Evolutionary conservation across 2,329 filamentous ascomycete genomes (phyloP).

Genomic region (Amauroascus verrucosus): DNA sequence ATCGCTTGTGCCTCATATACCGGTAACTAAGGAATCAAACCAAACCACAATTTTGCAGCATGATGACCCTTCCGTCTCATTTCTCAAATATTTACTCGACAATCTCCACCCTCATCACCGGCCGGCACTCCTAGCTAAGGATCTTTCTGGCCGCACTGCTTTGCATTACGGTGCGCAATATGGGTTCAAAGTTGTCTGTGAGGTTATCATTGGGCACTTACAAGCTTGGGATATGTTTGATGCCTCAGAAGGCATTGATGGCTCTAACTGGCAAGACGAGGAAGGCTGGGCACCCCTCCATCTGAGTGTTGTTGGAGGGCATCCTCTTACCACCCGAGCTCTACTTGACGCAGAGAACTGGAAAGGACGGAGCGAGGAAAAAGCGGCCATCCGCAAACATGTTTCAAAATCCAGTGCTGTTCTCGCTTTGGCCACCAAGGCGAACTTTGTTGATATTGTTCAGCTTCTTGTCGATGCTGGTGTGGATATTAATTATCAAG

Average conservation of each 20-base stretch:
- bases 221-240: conserved; percentile 82
- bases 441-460: conserved; percentile 76
- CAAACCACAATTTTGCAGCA: conserved; percentile 50
- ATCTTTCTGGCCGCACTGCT: conserved; percentile 18
- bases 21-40: conserved; percentile 57
- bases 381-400: conserved; percentile 54
- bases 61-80: conserved; percentile 64
- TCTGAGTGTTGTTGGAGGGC: conserved; percentile 82
- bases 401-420: conserved; percentile 80
- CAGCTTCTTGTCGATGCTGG: conserved; percentile 78
- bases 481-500: conserved; percentile 87
- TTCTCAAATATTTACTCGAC: conserved; percentile 56
- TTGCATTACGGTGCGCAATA: conserved; percentile 60
- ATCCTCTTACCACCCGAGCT: conserved; percentile 71
- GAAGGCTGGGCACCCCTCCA: conserved; percentile 88
- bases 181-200: conserved; percentile 81
- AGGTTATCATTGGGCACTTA: conserved; percentile 79
- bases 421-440: conserved; percentile 75
- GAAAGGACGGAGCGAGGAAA: conserved; percentile 53
- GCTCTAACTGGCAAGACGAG: conserved; percentile 76
- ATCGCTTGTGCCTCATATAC: conserved; percentile 49
- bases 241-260: conserved; percentile 75
- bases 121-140: conserved; percentile 44
- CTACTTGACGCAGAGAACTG: conserved; percentile 73
- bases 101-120: conserved; percentile 59